Conservation (phyloP, 306 rosid genomes). For the Lupinus albus region DNA sequence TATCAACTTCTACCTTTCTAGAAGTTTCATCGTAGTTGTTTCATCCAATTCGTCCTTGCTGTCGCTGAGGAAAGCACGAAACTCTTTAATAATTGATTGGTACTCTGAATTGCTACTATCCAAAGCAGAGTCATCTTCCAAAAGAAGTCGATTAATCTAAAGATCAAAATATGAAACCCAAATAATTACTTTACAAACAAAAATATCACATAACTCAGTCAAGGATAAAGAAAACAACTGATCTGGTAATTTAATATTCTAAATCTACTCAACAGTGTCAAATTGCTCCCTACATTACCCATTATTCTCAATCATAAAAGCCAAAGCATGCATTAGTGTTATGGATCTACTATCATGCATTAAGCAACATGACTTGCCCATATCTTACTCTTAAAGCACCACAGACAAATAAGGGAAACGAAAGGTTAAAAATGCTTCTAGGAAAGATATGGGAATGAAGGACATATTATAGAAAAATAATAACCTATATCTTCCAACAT, state of each 20-base stretch:
- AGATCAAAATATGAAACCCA: slow-evolving; percentile 41
- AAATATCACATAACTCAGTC: slow-evolving; percentile 26
- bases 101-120: slow-evolving; percentile 72
- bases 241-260: slow-evolving; percentile 25
- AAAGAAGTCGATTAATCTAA: slow-evolving; percentile 85
- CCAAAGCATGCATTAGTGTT: slow-evolving; percentile 8
- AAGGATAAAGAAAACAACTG: slow-evolving; percentile 28
- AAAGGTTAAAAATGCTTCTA: neutral
- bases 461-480: neutral
- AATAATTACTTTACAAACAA: slow-evolving; percentile 40
- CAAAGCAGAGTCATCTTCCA: slow-evolving; percentile 86
- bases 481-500: slow-evolving; percentile 32
- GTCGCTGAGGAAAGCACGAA: slow-evolving; percentile 94
- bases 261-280: neutral
- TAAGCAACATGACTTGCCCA: neutral
- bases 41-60: slow-evolving; percentile 93
- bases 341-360: slow-evolving; percentile 21
- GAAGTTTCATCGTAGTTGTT: slow-evolving; percentile 88
- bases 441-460: neutral
- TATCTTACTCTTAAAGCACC: neutral
- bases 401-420: slow-evolving; percentile 18
- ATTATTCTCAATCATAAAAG: slow-evolving; percentile 6
- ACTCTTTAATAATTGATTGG: slow-evolving; percentile 77
- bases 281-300: neutral
- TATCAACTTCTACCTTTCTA: slow-evolving; percentile 68